These are phyloP conservation scores for Debaryomyces tyrocola DNA, from an alignment of 805 yeast species.

Conservation along the genomic window DNA sequence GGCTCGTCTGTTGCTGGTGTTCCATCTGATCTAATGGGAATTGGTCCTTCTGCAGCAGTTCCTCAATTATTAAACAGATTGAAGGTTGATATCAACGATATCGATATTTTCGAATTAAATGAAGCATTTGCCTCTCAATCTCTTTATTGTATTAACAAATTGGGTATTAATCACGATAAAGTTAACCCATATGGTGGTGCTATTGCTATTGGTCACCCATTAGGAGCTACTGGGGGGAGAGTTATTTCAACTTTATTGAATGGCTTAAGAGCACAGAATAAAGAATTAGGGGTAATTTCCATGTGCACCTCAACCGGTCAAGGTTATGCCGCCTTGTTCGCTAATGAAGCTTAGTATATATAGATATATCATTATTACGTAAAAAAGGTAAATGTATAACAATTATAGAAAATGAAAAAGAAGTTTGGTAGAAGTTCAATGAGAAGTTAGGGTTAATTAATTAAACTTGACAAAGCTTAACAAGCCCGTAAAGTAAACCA, in stretches of 20 bases:
- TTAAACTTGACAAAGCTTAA: conserved; percentile 19
- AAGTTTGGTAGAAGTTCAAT: neutral
- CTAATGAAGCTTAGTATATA: conserved; percentile 16
- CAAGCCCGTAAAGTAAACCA: conserved; percentile 52
- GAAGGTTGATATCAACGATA: conserved; percentile 22
- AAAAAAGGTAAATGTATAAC: neutral
- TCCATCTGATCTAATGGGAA: conserved; percentile 34
- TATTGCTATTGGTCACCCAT: conserved; percentile 22
- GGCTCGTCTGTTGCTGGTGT: conserved; percentile 34
- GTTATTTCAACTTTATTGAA: conserved; percentile 35
- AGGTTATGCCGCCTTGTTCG: conserved; percentile 36
- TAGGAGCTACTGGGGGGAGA: conserved; percentile 68
- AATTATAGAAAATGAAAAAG: neutral
- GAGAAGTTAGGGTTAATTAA: neutral
- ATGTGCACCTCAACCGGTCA: conserved; percentile 45
- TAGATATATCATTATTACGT: neutral
- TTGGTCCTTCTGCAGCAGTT: conserved; percentile 36
- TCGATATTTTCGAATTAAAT: conserved; percentile 32
- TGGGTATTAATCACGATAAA: conserved; percentile 35
- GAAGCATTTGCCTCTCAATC: conserved; percentile 41
- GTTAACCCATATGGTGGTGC: conserved; percentile 31
- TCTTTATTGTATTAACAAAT: conserved; percentile 22
- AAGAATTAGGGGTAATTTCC: conserved; percentile 35
- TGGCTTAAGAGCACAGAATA: conserved; percentile 26
- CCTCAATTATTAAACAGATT: conserved; percentile 24